phyloP scores from a whole-genome alignment of 2,329 filamentous ascomycete genomes.

The Ilyonectria destructans region DNA sequence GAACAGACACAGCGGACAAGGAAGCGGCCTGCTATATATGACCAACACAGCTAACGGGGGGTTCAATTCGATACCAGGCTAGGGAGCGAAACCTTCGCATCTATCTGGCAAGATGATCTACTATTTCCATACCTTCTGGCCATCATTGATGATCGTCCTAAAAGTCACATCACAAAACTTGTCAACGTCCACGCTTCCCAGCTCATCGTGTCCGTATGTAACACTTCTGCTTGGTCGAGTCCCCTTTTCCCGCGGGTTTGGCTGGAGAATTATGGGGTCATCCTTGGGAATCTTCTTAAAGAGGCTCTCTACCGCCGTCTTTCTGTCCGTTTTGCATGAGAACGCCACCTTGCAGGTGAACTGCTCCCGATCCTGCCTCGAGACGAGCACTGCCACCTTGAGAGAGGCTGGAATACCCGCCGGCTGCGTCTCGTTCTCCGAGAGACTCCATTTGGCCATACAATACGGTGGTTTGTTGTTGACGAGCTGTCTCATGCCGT shows the following conservation, averaged over 20 bases:
- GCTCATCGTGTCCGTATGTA: conserved; percentile 4
- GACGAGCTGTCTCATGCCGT: conserved; percentile 13
- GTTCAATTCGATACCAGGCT: not conserved
- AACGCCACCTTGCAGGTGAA: not conserved
- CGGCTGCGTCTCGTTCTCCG: conserved; percentile 30
- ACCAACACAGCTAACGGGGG: not conserved
- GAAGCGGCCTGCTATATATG: not conserved
- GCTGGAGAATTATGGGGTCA: conserved; percentile 16
- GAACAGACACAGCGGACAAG: too few species aligned
- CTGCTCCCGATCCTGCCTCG: not conserved
- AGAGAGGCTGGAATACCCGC: conserved; percentile 23
- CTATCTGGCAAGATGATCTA: not conserved
- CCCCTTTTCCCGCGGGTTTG: not conserved
- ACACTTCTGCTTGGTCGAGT: conserved; percentile 4
- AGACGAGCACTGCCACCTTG: conserved; percentile 11
- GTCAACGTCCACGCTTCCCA: conserved; percentile 18
- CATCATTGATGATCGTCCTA: conserved; percentile 17
- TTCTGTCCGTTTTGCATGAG: conserved; percentile 25
- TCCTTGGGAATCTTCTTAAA: conserved; percentile 5
- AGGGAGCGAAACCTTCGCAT: not conserved
- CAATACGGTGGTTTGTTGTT: conserved; percentile 22
- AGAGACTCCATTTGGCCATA: conserved; percentile 27
- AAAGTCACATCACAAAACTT: conserved; percentile 19
- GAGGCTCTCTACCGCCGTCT: conserved; percentile 5
- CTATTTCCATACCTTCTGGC: conserved; percentile 2